phyloP scores from a whole-genome alignment of 2,329 filamentous ascomycete genomes.

The Ambrosiella xylebori region DNA sequence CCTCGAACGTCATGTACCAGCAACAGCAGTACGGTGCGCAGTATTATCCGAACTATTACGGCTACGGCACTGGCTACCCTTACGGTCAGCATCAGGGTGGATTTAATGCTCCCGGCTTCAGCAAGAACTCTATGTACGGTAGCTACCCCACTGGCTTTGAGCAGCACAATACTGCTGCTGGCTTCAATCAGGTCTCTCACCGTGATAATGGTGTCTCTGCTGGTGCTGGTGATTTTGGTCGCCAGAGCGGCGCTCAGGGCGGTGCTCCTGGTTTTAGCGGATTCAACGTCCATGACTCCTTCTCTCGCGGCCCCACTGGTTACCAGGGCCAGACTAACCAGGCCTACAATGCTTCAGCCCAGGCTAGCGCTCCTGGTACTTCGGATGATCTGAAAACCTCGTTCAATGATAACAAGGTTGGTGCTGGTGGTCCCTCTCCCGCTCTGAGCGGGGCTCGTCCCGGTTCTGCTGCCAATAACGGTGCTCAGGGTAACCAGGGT shows the following conservation, averaged over 20 bases:
- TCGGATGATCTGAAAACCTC: conserved; percentile 40
- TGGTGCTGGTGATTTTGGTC: conserved; percentile 36
- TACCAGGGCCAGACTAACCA: conserved; percentile 40
- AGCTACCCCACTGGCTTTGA: conserved; percentile 42
- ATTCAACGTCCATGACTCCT: conserved; percentile 34
- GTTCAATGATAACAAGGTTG: conserved; percentile 37
- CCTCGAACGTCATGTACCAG: conserved; percentile 24
- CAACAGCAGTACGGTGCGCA: conserved; percentile 38
- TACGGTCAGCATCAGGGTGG: conserved; percentile 31
- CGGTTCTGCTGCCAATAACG: conserved; percentile 37
- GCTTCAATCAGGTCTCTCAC: conserved; percentile 36
- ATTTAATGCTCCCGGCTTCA: conserved; percentile 27
- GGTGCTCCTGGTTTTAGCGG: conserved; percentile 34
- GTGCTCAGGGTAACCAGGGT: conserved; percentile 31
- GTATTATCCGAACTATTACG: conserved; percentile 45
- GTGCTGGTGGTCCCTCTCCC: conserved; percentile 35
- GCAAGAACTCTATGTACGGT: conserved; percentile 37
- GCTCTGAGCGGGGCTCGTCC: conserved; percentile 38
- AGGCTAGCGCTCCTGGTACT: conserved; percentile 25
- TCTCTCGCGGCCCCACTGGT: conserved; percentile 32
- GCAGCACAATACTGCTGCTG: conserved; percentile 35
- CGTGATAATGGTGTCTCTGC: conserved; percentile 32
- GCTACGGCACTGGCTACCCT: conserved; percentile 38
- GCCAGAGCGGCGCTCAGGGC: conserved; percentile 32
- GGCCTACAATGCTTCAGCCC: conserved; percentile 33